These are phyloP conservation scores for Heritiera littoralis DNA, from an alignment of 345 rosid genomes.

Conservation along the genomic window DNA sequence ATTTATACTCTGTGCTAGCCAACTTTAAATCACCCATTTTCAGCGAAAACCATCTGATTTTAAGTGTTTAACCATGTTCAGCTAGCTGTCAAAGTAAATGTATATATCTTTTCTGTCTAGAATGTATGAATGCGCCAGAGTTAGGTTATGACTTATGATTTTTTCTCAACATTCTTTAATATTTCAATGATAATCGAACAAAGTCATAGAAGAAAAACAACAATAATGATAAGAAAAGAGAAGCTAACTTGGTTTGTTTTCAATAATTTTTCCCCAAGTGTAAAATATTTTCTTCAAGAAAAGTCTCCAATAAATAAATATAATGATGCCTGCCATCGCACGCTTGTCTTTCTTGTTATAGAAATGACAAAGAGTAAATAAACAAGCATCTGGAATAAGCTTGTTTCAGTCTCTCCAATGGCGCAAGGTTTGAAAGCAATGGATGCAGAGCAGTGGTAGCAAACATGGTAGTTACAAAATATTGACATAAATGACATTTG, in stretches of 20 bases:
- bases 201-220: neutral
- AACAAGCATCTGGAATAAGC: conserved; percentile 13
- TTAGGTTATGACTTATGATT: neutral
- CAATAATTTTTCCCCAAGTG: neutral
- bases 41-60: neutral
- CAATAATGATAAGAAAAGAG: neutral
- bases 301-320: neutral
- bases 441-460: neutral
- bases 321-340: conserved; percentile 7
- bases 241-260: conserved; percentile 10
- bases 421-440: conserved; percentile 12
- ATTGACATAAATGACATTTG: conserved; percentile 31
- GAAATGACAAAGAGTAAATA: conserved; percentile 14
- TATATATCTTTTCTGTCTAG: neutral
- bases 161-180: conserved; percentile 9
- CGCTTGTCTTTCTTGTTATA: conserved; percentile 21
- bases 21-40: conserved; percentile 6
- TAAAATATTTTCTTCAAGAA: conserved; percentile 1
- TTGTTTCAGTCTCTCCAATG: neutral
- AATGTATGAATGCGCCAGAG: neutral
- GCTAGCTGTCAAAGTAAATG: conserved; percentile 13
- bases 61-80: neutral
- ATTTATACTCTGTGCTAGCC: neutral
- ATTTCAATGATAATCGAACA: neutral
- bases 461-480: conserved; percentile 33